phyloP scores from a whole-genome alignment of 257 asterid genomes.

The Petrea volubilis region DNA sequence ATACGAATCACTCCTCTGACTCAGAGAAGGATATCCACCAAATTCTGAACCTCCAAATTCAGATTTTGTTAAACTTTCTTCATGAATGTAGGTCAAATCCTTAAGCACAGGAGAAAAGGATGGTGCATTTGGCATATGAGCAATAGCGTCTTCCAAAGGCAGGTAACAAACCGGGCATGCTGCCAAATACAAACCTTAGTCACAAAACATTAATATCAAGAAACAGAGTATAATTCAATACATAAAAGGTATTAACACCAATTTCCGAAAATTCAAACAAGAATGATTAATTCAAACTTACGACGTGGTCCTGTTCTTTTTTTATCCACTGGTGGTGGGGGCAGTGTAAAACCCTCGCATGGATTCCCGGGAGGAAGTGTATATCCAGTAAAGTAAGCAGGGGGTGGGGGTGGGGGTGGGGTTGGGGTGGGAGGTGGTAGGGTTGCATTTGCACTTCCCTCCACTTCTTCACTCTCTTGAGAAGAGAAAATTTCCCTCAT shows the following conservation, averaged over 20 bases:
- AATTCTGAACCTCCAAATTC: constrained; percentile 97
- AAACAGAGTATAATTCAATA: neutral
- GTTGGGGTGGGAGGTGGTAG: constrained; percentile 16
- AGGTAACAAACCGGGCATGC: constrained; percentile 97
- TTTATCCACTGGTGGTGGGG: constrained; percentile 93
- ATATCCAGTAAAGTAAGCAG: constrained; percentile 67
- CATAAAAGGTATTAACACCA: neutral
- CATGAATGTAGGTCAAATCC: constrained; percentile 63
- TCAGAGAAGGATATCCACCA: constrained; percentile 84
- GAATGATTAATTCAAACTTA: constrained; percentile 44
- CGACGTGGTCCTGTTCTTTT: constrained; percentile 94
- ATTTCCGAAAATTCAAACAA: constrained; percentile 10
- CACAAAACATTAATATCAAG: neutral
- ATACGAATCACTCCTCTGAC: constrained; percentile 73
- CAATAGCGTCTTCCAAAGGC: constrained; percentile 75
- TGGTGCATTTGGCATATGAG: constrained; percentile 70
- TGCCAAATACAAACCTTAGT: constrained; percentile 36
- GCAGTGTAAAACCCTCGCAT: constrained; percentile 76
- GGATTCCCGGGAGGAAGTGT: constrained; percentile 93
- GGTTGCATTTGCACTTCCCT: constrained; percentile 28
- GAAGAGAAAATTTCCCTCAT: constrained; percentile 11
- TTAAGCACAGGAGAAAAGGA: constrained; percentile 77
- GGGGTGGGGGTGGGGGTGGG: constrained; percentile 43
- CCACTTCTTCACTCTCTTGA: constrained; percentile 16
- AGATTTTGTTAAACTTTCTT: constrained; percentile 61